A percentile compares a stretch with the other conserved stretches of the same genome.
Conservation (phyloP, 345 rosid species). For the Cochlearia excelsa region DNA sequence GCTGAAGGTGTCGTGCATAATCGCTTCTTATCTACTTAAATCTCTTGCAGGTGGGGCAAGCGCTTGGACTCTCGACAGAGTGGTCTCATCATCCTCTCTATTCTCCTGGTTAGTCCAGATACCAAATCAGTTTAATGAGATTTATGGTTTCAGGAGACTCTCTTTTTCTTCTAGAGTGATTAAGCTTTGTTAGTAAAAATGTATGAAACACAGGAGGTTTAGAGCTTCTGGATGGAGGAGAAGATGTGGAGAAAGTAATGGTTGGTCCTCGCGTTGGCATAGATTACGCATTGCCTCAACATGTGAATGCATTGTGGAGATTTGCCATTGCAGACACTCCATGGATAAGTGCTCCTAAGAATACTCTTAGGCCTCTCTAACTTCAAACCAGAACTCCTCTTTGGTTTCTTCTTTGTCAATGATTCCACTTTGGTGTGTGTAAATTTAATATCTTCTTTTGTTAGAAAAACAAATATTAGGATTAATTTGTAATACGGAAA, state of each 20-base stretch:
- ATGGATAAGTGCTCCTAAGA: slow-evolving; percentile 94
- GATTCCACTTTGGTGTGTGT: slow-evolving; percentile 1
- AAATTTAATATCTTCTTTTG: neutral
- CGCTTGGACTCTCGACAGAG: slow-evolving; percentile 78
- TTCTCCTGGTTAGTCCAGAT: slow-evolving; percentile 55
- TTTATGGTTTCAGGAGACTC: neutral
- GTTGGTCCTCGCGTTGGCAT: slow-evolving; percentile 91
- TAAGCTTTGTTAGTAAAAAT: neutral
- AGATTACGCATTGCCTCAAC: slow-evolving; percentile 76
- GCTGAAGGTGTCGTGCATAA: neutral
- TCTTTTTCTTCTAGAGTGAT: neutral
- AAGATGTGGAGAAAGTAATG: slow-evolving; percentile 59
- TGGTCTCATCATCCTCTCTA: slow-evolving; percentile 90
- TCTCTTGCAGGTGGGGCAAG: slow-evolving; percentile 73
- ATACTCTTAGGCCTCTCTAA: slow-evolving; percentile 59
- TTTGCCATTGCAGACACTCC: slow-evolving; percentile 77
- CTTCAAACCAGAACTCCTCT: neutral
- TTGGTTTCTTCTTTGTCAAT: neutral
- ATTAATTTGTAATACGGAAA: neutral
- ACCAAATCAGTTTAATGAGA: slow-evolving; percentile 6
- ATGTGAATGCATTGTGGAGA: slow-evolving; percentile 83
- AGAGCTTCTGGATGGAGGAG: slow-evolving; percentile 80
- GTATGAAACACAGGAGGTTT: slow-evolving; percentile 59
- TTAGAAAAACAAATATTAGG: neutral
- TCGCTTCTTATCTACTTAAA: neutral